Percentiles rank a stretch among this genome's conserved stretches.
phyloP scores from a whole-genome alignment of 2,329 filamentous ascomycete species.

The Fusarium goolgardi region DNA sequence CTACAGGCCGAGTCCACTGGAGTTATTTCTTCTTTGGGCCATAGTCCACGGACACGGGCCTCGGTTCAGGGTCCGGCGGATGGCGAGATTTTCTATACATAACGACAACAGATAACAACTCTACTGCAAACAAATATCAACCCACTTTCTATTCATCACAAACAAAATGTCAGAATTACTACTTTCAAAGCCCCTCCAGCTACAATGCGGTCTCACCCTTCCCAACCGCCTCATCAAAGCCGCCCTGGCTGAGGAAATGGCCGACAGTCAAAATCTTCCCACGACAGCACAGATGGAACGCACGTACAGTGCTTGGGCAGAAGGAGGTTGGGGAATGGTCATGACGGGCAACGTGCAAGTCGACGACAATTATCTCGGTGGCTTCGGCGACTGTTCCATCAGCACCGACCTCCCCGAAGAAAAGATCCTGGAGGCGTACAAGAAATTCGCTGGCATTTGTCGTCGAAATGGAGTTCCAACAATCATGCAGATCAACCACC shows the following conservation, averaged over 20 bases:
- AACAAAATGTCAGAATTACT: slow-evolving; percentile 26
- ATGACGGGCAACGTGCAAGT: slow-evolving; percentile 64
- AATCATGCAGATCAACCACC: slow-evolving; percentile 61
- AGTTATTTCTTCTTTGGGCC: slow-evolving; percentile 19
- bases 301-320: slow-evolving; percentile 65
- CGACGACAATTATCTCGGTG: slow-evolving; percentile 54
- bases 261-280: slow-evolving; percentile 57
- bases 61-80: not conserved
- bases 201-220: slow-evolving; percentile 66
- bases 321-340: slow-evolving; percentile 64
- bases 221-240: slow-evolving; percentile 66
- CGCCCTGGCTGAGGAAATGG: slow-evolving; percentile 61
- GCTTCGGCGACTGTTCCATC: slow-evolving; percentile 51
- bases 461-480: slow-evolving; percentile 52
- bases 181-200: slow-evolving; percentile 56
- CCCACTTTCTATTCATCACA: no score
- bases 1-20: slow-evolving; percentile 19
- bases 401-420: slow-evolving; percentile 38
- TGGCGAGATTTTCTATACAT: slow-evolving; percentile 9
- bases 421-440: slow-evolving; percentile 54
- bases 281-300: slow-evolving; percentile 53
- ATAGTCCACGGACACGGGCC: slow-evolving; percentile 24
- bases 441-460: slow-evolving; percentile 50
- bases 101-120: not conserved
- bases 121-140: not conserved